Conservation (phyloP, 768 basidiomycete genomes). For the Strobilomyces confusus region DNA sequence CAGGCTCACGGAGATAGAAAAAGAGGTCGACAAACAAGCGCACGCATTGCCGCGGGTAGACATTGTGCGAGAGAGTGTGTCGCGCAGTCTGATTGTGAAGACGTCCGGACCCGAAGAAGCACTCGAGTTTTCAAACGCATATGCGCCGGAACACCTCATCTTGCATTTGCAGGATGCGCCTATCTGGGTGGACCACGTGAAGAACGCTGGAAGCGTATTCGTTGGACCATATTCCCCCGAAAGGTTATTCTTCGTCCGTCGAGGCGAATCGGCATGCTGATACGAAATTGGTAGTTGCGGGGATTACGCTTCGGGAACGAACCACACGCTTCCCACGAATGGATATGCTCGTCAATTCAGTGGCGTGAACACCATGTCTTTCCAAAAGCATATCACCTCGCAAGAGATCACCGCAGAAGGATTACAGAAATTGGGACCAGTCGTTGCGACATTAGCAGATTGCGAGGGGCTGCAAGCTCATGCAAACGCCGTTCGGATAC, state of each 20-base stretch:
- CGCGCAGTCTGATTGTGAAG: slow-evolving; percentile 87
- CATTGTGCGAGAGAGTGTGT: slow-evolving; percentile 84
- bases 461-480: slow-evolving; percentile 95
- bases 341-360: slow-evolving; percentile 98
- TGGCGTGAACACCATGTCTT: slow-evolving; percentile 93
- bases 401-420: slow-evolving; percentile 86
- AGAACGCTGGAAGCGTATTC: slow-evolving; percentile 96
- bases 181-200: slow-evolving; percentile 57
- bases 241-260: slow-evolving; percentile 51
- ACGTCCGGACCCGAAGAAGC: slow-evolving; percentile 67
- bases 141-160: slow-evolving; percentile 97
- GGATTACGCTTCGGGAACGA: slow-evolving; percentile 98
- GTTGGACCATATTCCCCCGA: slow-evolving; percentile 95
- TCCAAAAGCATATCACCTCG: slow-evolving; percentile 98
- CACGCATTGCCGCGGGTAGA: slow-evolving; percentile 81
- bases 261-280: slow-evolving; percentile 3
- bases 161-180: slow-evolving; percentile 76
- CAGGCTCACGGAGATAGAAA: slow-evolving; percentile 71
- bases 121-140: slow-evolving; percentile 89
- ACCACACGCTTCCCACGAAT: slow-evolving; percentile 95
- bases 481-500: slow-evolving; percentile 91
- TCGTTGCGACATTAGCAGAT: slow-evolving; percentile 86
- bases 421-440: slow-evolving; percentile 73
- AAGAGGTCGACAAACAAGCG: slow-evolving; percentile 84
- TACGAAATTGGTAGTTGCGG: slow-evolving; percentile 63